phyloP scores from a whole-genome alignment of 2,329 filamentous ascomycete species.

The Aspergillus sp. region DNA sequence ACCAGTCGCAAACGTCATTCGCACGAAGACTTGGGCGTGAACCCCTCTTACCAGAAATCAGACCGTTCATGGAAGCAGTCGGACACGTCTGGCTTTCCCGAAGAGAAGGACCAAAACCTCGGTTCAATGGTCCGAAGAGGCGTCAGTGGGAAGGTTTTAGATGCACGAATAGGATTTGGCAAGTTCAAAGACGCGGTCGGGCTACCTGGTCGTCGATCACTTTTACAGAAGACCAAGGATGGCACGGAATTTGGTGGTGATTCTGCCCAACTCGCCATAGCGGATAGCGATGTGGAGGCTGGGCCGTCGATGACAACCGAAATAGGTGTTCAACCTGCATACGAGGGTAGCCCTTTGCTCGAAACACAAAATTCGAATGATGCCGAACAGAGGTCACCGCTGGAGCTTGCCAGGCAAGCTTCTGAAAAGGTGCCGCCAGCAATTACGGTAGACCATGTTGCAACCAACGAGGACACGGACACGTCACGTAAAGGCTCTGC shows the following conservation, averaged over 20 bases:
- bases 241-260: constrained; percentile 30
- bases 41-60: constrained; percentile 28
- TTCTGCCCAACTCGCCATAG: constrained; percentile 24
- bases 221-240: constrained; percentile 42
- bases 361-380: constrained; percentile 19
- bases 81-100: constrained; percentile 27
- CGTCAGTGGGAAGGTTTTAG: constrained; percentile 74
- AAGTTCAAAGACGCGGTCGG: constrained; percentile 82
- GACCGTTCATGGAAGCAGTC: constrained; percentile 32
- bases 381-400: constrained; percentile 10
- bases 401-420: constrained; percentile 13
- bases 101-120: constrained; percentile 48
- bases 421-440: constrained; percentile 27
- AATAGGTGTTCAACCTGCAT: constrained; percentile 17
- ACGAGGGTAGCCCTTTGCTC: constrained; percentile 18
- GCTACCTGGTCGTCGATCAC: constrained; percentile 42
- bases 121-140: constrained; percentile 73
- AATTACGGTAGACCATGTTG: constrained; percentile 33
- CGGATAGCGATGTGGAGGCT: constrained; percentile 31
- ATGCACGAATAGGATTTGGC: constrained; percentile 78
- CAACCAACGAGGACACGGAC: constrained; percentile 19
- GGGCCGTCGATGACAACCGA: constrained; percentile 14
- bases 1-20: constrained; percentile 40
- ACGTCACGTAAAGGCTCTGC: constrained; percentile 16
- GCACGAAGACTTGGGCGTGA: constrained; percentile 38